Base-by-base conservation (phyloP, 495 filamentous ascomycete species). In the Daldinia vernicosa region DNA sequence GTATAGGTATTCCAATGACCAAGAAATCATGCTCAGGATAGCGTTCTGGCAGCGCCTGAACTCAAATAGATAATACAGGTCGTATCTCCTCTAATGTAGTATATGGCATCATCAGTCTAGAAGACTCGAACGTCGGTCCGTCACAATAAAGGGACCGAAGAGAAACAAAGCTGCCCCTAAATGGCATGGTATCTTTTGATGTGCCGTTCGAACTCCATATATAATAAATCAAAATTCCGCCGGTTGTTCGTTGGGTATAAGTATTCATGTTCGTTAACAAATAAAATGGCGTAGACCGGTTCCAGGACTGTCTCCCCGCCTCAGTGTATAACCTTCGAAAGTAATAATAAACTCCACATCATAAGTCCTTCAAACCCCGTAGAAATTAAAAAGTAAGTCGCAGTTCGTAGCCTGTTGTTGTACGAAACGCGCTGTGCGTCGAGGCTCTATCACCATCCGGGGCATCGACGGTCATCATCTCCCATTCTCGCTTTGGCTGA, bases 401-500 rank as follows among this genome's bases (percentile, higher is more conserved):
- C 55, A 87, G 66, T 74, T 87, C 84, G 69, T 81, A 81, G 32
- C 74, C 80, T 22, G 76, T 72, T 51, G 73, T 74, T 15, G 80
- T 74, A n/a, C 67, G 73, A 56, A 73, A 77, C 17, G 77, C 69
- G 64, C 80, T 76, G 56, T 77, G 75, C 22, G 79, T 70, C 3
- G 80, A 79, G 15, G 73, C 72, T 60, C 76, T 62, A 35, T 82
- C 80, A n/a, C 70, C 69, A 45, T 83, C 83, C 6, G 80, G 75
- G 11, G 62, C 79, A 50, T 85, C 82, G 30, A 86, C 75, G 4
- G 80, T 73, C 78, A 85, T 84, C 74, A 76, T 69, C 47, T 87
- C 85, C 85, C 85, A 88, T 60, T 87, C 85, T 19, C 74, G 70
- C 72, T 83, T 87, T 43, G 78, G 70, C n/a, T 78, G 74, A 1